Evolutionary conservation across 371 early-diverging fungal genomes (phyloP).

Genomic region (Saksenaea oblongispora): DNA sequence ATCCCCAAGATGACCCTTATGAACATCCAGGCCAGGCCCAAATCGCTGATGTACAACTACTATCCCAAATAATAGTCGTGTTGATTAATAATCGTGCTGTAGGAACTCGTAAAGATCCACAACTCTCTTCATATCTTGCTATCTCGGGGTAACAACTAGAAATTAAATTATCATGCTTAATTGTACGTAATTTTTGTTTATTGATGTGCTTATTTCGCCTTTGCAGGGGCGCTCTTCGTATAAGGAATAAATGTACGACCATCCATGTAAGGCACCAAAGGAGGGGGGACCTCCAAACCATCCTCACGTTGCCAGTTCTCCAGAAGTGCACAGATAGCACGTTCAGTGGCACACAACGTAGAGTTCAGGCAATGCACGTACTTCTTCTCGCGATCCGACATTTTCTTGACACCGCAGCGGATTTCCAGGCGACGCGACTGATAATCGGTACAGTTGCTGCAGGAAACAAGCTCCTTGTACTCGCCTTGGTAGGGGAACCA

Average conservation of each 20-base stretch:
- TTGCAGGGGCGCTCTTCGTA: conserved; percentile 51
- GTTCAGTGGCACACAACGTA: conserved; percentile 98
- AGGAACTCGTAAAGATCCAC: conserved; percentile 29
- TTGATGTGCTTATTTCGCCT: conserved; percentile 23
- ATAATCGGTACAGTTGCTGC: conserved; percentile 99
- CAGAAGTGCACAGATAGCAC: conserved; percentile 97
- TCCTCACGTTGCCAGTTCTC: conserved; percentile 98
- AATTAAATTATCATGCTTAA: not conserved
- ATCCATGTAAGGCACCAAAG: conserved; percentile 92
- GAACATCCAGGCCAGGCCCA: conserved; percentile 29
- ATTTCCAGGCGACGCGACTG: conserved; percentile 97
- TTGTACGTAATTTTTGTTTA: conserved; percentile 2
- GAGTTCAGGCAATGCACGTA: conserved; percentile 99
- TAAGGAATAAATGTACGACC: conserved; percentile 92
- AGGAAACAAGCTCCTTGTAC: conserved; percentile 99
- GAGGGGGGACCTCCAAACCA: conserved; percentile 88
- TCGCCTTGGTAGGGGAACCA: conserved; percentile 99
- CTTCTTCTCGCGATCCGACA: conserved; percentile 94
- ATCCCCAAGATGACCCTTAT: conserved; percentile 27
- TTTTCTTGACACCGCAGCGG: conserved; percentile 96
- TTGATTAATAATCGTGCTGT: not conserved
- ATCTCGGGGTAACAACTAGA: conserved; percentile 14
- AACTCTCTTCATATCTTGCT: conserved; percentile 24
- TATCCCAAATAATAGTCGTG: too few relatives aligned
- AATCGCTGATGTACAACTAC: conserved; percentile 19